Evolutionary conservation across 2,329 filamentous ascomycete genomes (phyloP), one percentile per base, ranked within the genome.

Genomic region (Cladophialophora psammophila): DNA sequence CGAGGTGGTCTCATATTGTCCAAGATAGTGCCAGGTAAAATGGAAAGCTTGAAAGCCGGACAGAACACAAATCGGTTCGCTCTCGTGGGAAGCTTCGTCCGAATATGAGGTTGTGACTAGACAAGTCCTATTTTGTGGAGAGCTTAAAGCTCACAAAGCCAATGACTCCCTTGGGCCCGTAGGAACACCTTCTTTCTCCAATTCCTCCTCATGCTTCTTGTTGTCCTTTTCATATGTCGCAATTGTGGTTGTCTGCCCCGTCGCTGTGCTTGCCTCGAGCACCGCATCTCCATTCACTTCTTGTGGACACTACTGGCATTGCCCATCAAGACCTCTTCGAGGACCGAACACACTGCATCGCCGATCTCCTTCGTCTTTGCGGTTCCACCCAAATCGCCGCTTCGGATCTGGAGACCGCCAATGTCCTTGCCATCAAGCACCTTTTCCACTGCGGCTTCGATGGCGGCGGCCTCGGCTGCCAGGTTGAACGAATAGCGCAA

Each of bases 341-440:
- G 79, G 70, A 84, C 84, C 77, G 84, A 84, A 81, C 97, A 97
- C 78, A 99, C 97, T 73, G 95, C 94, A 70, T 87, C 87, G 65
- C 95, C 93, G 80, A 96, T 98, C 85, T 99, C 92, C 83, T 89
- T 85, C 67, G 95, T 99, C 88, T 95, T 96, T 76, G 95, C 88
- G 84, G 93, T 96, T 79, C 95, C 95, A 75, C 95, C 95, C 74
- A 99, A 86, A 82, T 99, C 95, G 76, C 94, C 94, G 38, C 94
- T 99, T 64, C 85, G 79, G 34, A 88, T 76, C 0, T 83, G 83
- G 26, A 81, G 74, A 20, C 85, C 85, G n/a, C 71, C 71, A 80
- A 99, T 89, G 70, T 88, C 82, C 90, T 97, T 97, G 84, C 95
- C 95, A 87, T 98, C 94, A 72, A 99, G 88, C 70, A 94, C 96